Conservation (phyloP, 2,329 filamentous ascomycete species). For the Penicillium oxalicum region DNA sequence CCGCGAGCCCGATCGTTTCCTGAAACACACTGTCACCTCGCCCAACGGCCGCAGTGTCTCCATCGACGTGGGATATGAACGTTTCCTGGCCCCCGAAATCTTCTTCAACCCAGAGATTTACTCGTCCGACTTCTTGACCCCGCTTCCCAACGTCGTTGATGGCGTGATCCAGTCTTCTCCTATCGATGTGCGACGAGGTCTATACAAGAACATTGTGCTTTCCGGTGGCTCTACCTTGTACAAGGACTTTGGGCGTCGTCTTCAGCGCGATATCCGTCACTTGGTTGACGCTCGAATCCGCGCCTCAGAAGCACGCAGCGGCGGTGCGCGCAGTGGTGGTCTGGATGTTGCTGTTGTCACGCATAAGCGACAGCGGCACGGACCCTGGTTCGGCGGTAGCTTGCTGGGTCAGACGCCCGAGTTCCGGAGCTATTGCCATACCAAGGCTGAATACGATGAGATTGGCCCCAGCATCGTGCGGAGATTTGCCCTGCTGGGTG, state of each 20-base stretch:
- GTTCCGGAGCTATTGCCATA: constrained; percentile 98
- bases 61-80: constrained; percentile 95
- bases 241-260: constrained; percentile 92
- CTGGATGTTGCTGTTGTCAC: constrained; percentile 95
- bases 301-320: constrained; percentile 84
- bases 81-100: constrained; percentile 96
- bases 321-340: constrained; percentile 86
- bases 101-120: constrained; percentile 99
- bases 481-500: constrained; percentile 87
- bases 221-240: constrained; percentile 96
- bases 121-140: constrained; percentile 95
- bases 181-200: constrained; percentile 90
- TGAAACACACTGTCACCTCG: constrained; percentile 80
- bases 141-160: constrained; percentile 88
- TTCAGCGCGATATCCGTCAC: constrained; percentile 96
- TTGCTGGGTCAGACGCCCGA: constrained; percentile 95
- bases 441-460: constrained; percentile 83
- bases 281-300: constrained; percentile 89
- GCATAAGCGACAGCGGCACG: constrained; percentile 94
- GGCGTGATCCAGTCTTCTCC: constrained; percentile 95
- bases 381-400: constrained; percentile 97
- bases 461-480: constrained; percentile 93
- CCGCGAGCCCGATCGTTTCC: constrained; percentile 82
- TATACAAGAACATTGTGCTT: constrained; percentile 99
- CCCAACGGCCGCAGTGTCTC: constrained; percentile 77